Evolutionary conservation across 371 early-diverging fungal genomes (phyloP).

Genomic region (Mortierella sp.): DNA sequence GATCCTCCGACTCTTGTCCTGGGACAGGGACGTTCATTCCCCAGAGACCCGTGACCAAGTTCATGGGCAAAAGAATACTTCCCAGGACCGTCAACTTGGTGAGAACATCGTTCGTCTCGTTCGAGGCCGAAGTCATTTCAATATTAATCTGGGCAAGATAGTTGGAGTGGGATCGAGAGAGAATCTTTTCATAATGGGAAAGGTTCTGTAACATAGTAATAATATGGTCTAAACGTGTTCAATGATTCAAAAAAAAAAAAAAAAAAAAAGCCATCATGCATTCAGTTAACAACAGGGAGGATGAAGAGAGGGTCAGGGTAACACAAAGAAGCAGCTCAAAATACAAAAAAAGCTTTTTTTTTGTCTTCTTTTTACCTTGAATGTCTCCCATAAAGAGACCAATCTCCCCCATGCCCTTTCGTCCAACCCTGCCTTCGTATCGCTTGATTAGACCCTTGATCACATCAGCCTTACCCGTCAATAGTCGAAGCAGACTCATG

Average conservation of each 20-base stretch:
- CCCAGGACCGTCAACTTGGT: constrained; percentile 93
- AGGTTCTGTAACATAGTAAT: constrained; percentile 94
- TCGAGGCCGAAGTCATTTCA: constrained; percentile 94
- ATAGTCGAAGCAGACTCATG: constrained; percentile 78
- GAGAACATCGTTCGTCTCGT: constrained; percentile 92
- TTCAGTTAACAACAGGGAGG: not conserved
- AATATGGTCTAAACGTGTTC: constrained; percentile 82
- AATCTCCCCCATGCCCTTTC: constrained; percentile 58
- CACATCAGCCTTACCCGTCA: constrained; percentile 87
- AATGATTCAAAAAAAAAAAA: not conserved
- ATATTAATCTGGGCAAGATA: constrained; percentile 97
- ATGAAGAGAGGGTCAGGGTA: not conserved
- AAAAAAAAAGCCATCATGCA: not conserved
- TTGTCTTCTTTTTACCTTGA: constrained; percentile 63
- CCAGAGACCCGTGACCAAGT: constrained; percentile 84
- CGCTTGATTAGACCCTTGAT: constrained; percentile 75
- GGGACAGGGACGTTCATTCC: constrained; percentile 91
- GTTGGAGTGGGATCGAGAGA: constrained; percentile 92
- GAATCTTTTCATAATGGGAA: constrained; percentile 88
- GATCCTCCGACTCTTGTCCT: constrained; percentile 68
- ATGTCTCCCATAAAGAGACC: constrained; percentile 91
- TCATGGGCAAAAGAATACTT: constrained; percentile 91
- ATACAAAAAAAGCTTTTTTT: not conserved
- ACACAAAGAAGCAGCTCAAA: not conserved
- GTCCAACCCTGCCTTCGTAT: constrained; percentile 64